Evolutionary conservation across 495 filamentous ascomycete species (phyloP).

Genomic region (Trichocladium antarcticum): DNA sequence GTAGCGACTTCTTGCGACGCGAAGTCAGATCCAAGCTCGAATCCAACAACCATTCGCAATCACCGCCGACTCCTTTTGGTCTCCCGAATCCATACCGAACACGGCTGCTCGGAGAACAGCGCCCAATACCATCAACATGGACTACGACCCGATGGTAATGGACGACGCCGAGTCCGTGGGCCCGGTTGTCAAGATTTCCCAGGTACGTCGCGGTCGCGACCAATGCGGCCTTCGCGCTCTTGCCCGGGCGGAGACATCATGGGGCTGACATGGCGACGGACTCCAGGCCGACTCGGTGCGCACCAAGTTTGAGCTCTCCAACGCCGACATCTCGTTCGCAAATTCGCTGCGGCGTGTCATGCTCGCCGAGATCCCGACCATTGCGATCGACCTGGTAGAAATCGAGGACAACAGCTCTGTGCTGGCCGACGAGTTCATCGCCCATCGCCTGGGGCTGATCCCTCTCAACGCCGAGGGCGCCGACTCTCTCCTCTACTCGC

Average conservation of each 20-base stretch:
- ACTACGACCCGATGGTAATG: conserved; percentile 54
- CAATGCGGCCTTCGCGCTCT: not conserved
- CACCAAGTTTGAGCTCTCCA: conserved; percentile 72
- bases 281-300: conserved; percentile 53
- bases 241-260: not conserved
- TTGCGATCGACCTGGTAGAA: conserved; percentile 91
- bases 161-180: conserved; percentile 52
- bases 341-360: conserved; percentile 89
- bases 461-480: conserved; percentile 76
- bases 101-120: no score
- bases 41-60: not conserved
- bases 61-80: no score
- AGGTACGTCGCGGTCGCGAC: conserved; percentile 37
- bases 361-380: conserved; percentile 87
- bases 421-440: conserved; percentile 88
- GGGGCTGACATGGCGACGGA: conserved; percentile 5
- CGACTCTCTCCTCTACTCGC: conserved; percentile 74
- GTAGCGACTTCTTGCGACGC: no score
- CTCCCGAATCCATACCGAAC: no score
- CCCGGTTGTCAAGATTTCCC: conserved; percentile 59
- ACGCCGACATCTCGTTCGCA: conserved; percentile 77
- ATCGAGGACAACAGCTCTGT: conserved; percentile 88
- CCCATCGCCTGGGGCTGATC: conserved; percentile 83
- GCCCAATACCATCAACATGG: conserved; percentile 40
- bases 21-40: no score